Evolutionary conservation across 2,329 filamentous ascomycete species (phyloP), one percentile per base, ranked within the genome.

Genomic region (Rutstroemia sp.): DNA sequence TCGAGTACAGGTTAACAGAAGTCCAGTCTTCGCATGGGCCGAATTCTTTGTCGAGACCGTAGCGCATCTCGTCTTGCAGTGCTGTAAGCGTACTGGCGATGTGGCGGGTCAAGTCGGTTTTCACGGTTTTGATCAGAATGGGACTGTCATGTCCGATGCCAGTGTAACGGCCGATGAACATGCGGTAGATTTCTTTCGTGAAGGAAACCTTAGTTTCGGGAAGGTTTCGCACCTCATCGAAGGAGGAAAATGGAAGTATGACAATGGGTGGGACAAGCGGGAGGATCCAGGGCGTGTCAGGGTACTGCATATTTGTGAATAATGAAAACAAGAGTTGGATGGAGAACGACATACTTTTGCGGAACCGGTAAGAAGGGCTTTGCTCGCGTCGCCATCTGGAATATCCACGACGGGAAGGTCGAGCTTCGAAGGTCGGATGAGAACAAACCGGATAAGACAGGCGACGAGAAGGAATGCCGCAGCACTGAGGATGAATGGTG

Each of bases 11-110:
- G 8, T n/a, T 4, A 12, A 53, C 5, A 17, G 23, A 19, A 19
- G 40, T 53, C 50, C 50, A 53, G 51, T 73, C 71, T 9, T 61
- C 42, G 34, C 60, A 60, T 2, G 42, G 12, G 3, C 65, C 65
- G 16, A 67, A n/a, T 44, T 64, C 63, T 16, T 58, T 56, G 9
- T 65, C 52, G 9, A 65, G 25, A 1, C 55, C 57, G 51, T 61
- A 65, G 16, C 40, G 34, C 8, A 63, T 46, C 48, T 68, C 66
- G n/a, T 67, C 64, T 60, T 67, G 61, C 1, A 67, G 45, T 21
- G 54, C 53, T 46, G 54, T 47, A 0, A 67, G 38, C 14, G 59
- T 57, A 12, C 48, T 57, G 10, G 56, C 57, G 21, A 66, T 57
- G 23, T 65, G 57, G 12, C 62, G 58, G 2, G 60, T 67, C 5